Base-by-base conservation (phyloP, 768 basidiomycete species). In the Mycena kentingensis region DNA sequence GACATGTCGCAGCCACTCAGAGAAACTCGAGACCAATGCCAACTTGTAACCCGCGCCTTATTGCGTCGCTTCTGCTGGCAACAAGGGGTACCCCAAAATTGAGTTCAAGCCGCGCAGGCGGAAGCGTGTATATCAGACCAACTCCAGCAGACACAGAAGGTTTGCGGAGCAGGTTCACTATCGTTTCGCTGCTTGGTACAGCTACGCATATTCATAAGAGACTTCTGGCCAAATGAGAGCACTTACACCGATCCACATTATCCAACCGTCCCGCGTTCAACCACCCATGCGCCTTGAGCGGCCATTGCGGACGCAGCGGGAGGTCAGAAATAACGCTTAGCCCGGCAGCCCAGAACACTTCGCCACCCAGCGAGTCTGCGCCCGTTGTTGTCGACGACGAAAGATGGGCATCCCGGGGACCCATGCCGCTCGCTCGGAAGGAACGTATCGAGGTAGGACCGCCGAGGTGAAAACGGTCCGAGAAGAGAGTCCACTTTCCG, bases 381-480 rank as follows among this genome's bases (percentile, higher is more conserved):
- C 56, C 31, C 15, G n/a, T 19, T 46, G 36, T 36, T 18, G 16
- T 28, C 19, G 18, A 13, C 54, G 27, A 24, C 3, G 16, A 19
- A 15, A 31, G 25, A 91, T 91, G 63, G 16, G 83, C 81, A 55
- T 94, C 91, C 19, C 77, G 78, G 0, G 88, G 86, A 4, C 94
- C 94, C 72, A 97, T 75, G 3, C 84, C 76, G 63, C 90, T 91
- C 5, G 77, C 74, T 37, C 78, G 78, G 70, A 96, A 95, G 45
- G 83, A 81, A 5, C 97, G 77, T 0, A 98, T 77, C 47, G 84
- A 91, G 6, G 87, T 81, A 0, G 97, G 94, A 0, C 97, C 97
- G 22, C 97, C 97, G 0, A 98, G 78, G 58, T 96, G 94, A 67
- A 93, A 93, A 5, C 93, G 83, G 70, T 99, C 97, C 1, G 84